A percentile compares a stretch with the other conserved stretches of the same genome.
These are phyloP conservation scores for Taxillus chinensis DNA, from an alignment of 164 flowering plant genomes.

Conservation along the genomic window DNA sequence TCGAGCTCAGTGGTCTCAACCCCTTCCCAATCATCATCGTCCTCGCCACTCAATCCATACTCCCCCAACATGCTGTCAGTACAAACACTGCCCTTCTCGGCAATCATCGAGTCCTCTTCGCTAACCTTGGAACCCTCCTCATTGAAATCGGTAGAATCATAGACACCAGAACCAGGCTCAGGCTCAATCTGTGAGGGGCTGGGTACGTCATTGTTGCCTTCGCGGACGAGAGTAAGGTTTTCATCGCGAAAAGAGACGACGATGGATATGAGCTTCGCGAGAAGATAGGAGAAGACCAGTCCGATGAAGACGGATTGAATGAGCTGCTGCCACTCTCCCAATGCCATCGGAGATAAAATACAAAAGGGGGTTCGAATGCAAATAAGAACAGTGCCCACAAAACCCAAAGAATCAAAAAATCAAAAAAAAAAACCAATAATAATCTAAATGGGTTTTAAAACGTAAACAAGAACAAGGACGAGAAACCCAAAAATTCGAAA, in stretches of 20 bases:
- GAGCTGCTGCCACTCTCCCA: constrained; percentile 68
- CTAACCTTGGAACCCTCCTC: constrained; percentile 8
- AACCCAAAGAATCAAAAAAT: too few species aligned
- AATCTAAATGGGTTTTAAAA: too few species aligned
- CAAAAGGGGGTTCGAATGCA: too few species aligned
- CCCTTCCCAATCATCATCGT: constrained; percentile 94
- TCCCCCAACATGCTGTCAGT: constrained; percentile 20
- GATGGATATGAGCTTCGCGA: constrained; percentile 78
- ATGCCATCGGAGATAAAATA: constrained; percentile 1
- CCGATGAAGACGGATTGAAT: constrained; percentile 63
- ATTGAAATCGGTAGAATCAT: not conserved
- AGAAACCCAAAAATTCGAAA: too few species aligned
- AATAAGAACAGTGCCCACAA: too few species aligned
- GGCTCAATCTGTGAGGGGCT: not conserved
- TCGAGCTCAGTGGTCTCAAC: constrained; percentile 92
- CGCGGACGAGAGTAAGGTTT: constrained; percentile 40
- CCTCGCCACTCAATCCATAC: constrained; percentile 16
- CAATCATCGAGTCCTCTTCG: constrained; percentile 29
- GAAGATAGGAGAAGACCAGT: constrained; percentile 67
- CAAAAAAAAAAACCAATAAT: too few species aligned
- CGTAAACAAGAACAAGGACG: too few species aligned
- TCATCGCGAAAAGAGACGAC: constrained; percentile 60
- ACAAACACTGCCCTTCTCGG: constrained; percentile 29
- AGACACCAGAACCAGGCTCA: not conserved
- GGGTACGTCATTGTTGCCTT: not conserved